Conservation (phyloP, 345 rosid species). For the Gossypium ekmanianum region DNA sequence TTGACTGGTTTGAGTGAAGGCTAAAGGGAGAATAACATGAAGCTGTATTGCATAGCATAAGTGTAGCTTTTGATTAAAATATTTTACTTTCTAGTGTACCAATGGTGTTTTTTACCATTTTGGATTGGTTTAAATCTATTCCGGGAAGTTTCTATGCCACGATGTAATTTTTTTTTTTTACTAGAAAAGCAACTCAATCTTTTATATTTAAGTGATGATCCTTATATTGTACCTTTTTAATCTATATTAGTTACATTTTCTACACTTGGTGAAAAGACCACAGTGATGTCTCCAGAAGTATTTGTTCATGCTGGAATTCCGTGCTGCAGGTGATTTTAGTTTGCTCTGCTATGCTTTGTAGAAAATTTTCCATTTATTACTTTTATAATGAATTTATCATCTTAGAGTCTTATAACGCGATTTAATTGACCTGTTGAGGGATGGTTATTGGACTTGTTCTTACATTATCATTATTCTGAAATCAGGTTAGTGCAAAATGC, state of each 20-base stretch:
- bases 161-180: background rate
- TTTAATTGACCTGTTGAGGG: background rate
- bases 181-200: slow-evolving; percentile 1
- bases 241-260: slow-evolving; percentile 68
- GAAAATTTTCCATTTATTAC: background rate
- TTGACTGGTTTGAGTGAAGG: background rate
- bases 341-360: background rate
- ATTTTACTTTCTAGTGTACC: background rate
- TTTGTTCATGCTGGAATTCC: slow-evolving; percentile 85
- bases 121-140: background rate
- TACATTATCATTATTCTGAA: slow-evolving; percentile 13
- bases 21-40: background rate
- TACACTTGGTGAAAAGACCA: slow-evolving; percentile 96
- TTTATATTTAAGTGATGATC: slow-evolving; percentile 1
- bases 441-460: slow-evolving; percentile 16
- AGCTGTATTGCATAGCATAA: background rate
- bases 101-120: background rate
- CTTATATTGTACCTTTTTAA: slow-evolving; percentile 2
- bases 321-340: slow-evolving; percentile 78
- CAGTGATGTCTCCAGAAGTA: slow-evolving; percentile 97
- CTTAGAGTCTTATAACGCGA: background rate
- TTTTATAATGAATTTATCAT: background rate
- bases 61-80: background rate
- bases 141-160: background rate
- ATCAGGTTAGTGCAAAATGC: slow-evolving; percentile 89